Evolutionary conservation across 2,329 filamentous ascomycete genomes (phyloP).

Genomic region (Arthrobotrys sphaeroides): DNA sequence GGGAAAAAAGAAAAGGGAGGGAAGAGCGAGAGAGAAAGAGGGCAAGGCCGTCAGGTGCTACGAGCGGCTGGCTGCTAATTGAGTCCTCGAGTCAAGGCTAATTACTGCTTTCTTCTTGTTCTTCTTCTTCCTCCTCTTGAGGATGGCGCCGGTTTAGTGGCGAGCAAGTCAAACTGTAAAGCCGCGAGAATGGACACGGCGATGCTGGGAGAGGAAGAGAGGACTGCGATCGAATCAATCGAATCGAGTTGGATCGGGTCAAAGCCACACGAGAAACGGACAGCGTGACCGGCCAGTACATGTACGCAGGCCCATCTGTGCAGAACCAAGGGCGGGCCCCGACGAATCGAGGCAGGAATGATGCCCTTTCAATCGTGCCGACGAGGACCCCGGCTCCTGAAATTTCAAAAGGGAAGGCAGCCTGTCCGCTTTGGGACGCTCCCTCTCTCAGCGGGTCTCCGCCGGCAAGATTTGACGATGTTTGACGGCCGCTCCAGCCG

Average conservation of each 20-base stretch:
- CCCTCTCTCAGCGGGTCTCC: background rate
- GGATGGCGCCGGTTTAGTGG: too few species aligned
- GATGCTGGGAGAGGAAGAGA: background rate
- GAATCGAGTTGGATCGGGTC: background rate
- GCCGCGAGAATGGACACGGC: background rate
- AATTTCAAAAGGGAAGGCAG: constrained; percentile 27
- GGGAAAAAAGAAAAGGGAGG: background rate
- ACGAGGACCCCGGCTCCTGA: background rate
- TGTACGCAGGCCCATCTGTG: too few species aligned
- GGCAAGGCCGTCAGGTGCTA: background rate
- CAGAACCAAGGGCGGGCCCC: too few species aligned
- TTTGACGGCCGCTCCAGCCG: background rate
- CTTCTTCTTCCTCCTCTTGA: too few species aligned
- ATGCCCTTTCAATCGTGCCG: constrained; percentile 3
- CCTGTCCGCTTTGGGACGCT: constrained; percentile 10
- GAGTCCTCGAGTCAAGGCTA: too few species aligned
- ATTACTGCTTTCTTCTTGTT: too few species aligned
- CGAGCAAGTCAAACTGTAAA: too few species aligned
- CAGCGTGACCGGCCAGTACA: too few species aligned
- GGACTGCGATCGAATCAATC: background rate
- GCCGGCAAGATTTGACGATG: constrained; percentile 36
- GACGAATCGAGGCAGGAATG: constrained; percentile 3
- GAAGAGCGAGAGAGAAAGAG: background rate
- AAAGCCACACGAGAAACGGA: constrained; percentile 9
- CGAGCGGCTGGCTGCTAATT: background rate